Percentiles rank a stretch among this genome's conserved stretches.
phyloP scores from a whole-genome alignment of 495 filamentous ascomycete genomes.

The Thermochaetoides thermophila region DNA sequence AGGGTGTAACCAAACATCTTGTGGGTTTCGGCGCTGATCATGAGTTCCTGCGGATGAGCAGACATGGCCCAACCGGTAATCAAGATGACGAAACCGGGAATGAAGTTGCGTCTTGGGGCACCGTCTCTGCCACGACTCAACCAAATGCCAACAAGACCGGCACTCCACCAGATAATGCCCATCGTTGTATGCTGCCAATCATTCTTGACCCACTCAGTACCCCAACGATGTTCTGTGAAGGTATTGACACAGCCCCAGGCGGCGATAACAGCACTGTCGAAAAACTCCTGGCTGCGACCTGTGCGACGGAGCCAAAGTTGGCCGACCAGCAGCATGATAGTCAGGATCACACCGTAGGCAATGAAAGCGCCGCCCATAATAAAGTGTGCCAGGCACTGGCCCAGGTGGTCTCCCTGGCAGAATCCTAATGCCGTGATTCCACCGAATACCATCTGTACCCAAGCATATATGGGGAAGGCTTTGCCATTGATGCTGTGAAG shows the following conservation, averaged over 20 bases:
- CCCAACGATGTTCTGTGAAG: constrained; percentile 96
- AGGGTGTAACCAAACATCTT: constrained; percentile 88
- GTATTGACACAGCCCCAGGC: constrained; percentile 95
- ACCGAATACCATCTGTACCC: constrained; percentile 95
- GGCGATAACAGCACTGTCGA: constrained; percentile 80
- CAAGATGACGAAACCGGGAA: constrained; percentile 79
- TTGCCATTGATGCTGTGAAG: constrained; percentile 76
- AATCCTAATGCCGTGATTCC: constrained; percentile 91
- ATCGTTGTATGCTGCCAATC: constrained; percentile 95
- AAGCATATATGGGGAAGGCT: constrained; percentile 67
- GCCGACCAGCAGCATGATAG: constrained; percentile 73
- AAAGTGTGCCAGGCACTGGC: constrained; percentile 92
- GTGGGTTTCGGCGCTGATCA: constrained; percentile 80
- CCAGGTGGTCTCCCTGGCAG: constrained; percentile 78
- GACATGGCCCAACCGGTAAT: constrained; percentile 94
- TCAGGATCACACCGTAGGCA: constrained; percentile 77
- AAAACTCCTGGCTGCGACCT: constrained; percentile 90
- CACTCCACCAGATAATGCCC: constrained; percentile 96
- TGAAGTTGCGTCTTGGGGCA: constrained; percentile 77
- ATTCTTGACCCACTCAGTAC: constrained; percentile 75
- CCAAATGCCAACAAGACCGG: constrained; percentile 86
- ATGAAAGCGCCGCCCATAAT: constrained; percentile 98
- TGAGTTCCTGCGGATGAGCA: constrained; percentile 66
- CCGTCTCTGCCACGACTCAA: constrained; percentile 69
- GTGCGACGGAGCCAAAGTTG: constrained; percentile 75